Conservation (phyloP, 768 basidiomycete genomes). For the Lactarius psammicola region DNA sequence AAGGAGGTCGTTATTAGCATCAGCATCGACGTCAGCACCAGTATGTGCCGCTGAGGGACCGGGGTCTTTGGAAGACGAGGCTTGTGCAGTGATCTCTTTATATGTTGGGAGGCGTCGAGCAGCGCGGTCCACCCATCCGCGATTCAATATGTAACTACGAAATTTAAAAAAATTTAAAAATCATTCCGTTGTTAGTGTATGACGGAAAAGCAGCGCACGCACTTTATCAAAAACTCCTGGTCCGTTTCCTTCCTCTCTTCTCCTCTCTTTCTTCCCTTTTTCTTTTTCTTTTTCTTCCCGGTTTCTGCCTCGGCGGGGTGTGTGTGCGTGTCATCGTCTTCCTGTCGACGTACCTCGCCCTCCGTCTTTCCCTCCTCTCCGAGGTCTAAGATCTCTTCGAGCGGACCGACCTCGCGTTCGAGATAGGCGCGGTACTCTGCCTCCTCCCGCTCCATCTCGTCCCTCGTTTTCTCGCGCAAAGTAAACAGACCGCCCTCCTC, state of each 20-base stretch:
- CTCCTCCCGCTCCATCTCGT: constrained; percentile 74
- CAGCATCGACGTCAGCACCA: constrained; percentile 25
- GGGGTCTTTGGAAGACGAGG: constrained; percentile 29
- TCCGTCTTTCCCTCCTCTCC: constrained; percentile 36
- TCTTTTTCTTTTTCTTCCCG: constrained; percentile 37
- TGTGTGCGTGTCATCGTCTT: constrained; percentile 31
- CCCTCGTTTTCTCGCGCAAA: constrained; percentile 71
- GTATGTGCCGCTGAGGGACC: constrained; percentile 24
- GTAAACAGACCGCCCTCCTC: constrained; percentile 69
- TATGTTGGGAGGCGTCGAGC: constrained; percentile 79
- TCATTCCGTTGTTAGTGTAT: not conserved
- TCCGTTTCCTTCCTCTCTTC: constrained; percentile 59
- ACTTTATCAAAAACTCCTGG: constrained; percentile 91
- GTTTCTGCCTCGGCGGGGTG: constrained; percentile 34
- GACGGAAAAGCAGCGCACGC: constrained; percentile 34
- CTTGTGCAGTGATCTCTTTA: constrained; percentile 62
- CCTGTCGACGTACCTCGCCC: constrained; percentile 34
- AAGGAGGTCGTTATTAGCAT: constrained; percentile 35
- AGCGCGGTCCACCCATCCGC: constrained; percentile 92
- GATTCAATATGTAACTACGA: constrained; percentile 89
- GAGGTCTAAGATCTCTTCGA: constrained; percentile 64
- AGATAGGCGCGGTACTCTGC: constrained; percentile 84
- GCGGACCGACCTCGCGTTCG: constrained; percentile 76
- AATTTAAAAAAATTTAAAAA: constrained; percentile 5
- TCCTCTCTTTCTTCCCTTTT: constrained; percentile 30